Conservation (phyloP, 2,329 filamentous ascomycete genomes). For the Xylariaceae sp. region DNA sequence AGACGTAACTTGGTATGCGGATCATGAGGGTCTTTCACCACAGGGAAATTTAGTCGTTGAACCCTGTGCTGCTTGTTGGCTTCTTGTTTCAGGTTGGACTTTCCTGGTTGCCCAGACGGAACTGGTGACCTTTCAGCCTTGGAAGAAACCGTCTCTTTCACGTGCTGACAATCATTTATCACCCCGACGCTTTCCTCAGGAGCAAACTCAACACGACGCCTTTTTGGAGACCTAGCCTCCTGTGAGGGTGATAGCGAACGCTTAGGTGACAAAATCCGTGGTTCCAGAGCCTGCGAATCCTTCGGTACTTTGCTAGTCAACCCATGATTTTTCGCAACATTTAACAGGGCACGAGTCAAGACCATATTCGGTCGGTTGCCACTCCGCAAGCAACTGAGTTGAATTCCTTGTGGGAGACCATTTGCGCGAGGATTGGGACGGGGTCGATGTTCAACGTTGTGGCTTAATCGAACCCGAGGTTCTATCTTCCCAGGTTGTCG, state of each 20-base stretch:
- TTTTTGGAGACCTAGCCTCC: constrained; percentile 24
- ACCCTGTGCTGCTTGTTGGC: constrained; percentile 40
- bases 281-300: constrained; percentile 11
- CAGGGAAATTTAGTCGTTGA: constrained; percentile 59
- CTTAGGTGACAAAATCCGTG: constrained; percentile 17
- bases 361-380: constrained; percentile 38
- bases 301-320: constrained; percentile 34
- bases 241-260: constrained; percentile 18
- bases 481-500: too few species aligned
- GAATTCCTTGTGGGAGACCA: constrained; percentile 37
- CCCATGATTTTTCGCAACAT: constrained; percentile 40
- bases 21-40: constrained; percentile 75
- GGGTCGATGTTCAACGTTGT: not conserved
- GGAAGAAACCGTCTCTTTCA: too few species aligned
- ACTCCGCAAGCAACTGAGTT: constrained; percentile 41
- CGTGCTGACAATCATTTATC: not conserved
- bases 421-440: constrained; percentile 6
- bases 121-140: too few species aligned
- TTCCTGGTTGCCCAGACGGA: constrained; percentile 21
- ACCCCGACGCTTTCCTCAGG: not conserved
- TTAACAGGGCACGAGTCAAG: constrained; percentile 38
- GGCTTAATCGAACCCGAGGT: too few species aligned
- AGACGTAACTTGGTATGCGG: constrained; percentile 60
- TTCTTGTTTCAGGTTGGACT: constrained; percentile 29
- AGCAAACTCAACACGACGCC: constrained; percentile 28